Evolutionary conservation across 139 green algal species (phyloP).

Genomic region (Ulvella scutata): DNA sequence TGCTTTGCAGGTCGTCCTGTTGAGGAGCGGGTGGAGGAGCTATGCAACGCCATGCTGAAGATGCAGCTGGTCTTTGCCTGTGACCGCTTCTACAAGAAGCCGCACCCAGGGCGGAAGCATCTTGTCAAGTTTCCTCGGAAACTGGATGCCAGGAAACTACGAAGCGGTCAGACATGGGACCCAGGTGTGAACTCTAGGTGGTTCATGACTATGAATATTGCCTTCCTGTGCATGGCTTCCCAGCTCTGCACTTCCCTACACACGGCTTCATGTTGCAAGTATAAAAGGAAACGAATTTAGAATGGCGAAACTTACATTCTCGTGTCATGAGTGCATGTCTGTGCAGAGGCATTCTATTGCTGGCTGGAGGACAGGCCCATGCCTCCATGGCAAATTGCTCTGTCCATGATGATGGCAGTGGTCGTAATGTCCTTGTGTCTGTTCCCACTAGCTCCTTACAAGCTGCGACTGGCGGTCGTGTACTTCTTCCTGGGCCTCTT

Average conservation of each 20-base stretch:
- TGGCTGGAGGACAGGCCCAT: constrained; percentile 33
- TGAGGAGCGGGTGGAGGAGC: constrained; percentile 6
- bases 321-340: constrained; percentile 16
- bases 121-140: constrained; percentile 46
- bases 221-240: no score
- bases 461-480: constrained; percentile 18
- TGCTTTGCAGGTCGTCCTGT: constrained; percentile 1
- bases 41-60: constrained; percentile 19
- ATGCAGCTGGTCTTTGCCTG: constrained; percentile 15
- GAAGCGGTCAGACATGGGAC: neutral
- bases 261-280: no score
- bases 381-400: constrained; percentile 19
- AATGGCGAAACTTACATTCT: no score
- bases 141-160: constrained; percentile 13
- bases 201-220: no score
- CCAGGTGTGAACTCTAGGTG: no score
- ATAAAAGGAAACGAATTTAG: no score
- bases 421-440: constrained; percentile 13
- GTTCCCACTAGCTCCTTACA: constrained; percentile 24
- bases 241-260: no score
- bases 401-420: constrained; percentile 15
- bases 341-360: constrained; percentile 33
- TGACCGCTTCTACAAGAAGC: constrained; percentile 41
- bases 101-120: constrained; percentile 32
- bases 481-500: constrained; percentile 29